Conservation (phyloP, 1,284 basidiomycete genomes). For the Melampsora larici-populina region DNA sequence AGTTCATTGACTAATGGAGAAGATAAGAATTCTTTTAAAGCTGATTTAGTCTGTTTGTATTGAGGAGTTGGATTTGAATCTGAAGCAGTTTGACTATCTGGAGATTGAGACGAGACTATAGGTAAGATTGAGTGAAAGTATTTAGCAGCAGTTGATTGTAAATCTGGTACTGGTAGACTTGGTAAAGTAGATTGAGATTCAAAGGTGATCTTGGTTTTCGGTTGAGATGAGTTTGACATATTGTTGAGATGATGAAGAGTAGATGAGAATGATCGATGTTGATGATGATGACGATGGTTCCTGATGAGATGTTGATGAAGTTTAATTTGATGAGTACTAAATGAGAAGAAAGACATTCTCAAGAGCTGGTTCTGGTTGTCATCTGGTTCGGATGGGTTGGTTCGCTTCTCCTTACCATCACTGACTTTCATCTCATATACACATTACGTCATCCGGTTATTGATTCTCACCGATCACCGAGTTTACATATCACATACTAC, state of each 20-base stretch:
- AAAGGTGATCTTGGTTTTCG: slow-evolving; percentile 18
- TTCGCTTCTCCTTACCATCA: no score
- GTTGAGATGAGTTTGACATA: background rate
- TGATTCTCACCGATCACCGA: no score
- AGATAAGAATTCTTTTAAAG: slow-evolving; percentile 61
- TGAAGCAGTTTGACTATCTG: slow-evolving; percentile 46
- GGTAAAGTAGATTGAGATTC: slow-evolving; percentile 66
- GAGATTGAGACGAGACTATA: slow-evolving; percentile 54
- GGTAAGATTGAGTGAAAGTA: slow-evolving; percentile 80
- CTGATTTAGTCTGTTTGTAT: slow-evolving; percentile 21
- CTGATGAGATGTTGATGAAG: no score
- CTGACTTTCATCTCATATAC: no score
- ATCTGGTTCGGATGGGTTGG: no score
- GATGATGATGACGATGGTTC: background rate
- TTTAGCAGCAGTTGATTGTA: slow-evolving; percentile 74
- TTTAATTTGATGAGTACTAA: no score
- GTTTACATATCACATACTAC: no score
- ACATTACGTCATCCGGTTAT: no score
- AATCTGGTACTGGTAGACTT: slow-evolving; percentile 73
- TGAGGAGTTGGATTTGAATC: slow-evolving; percentile 43
- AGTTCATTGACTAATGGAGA: slow-evolving; percentile 70
- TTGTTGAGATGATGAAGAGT: background rate
- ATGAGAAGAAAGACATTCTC: no score
- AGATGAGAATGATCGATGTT: background rate
- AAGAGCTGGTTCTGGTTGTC: no score